Conservation (phyloP, 106 monocot genomes). For the Dioscorea dumetorum region DNA sequence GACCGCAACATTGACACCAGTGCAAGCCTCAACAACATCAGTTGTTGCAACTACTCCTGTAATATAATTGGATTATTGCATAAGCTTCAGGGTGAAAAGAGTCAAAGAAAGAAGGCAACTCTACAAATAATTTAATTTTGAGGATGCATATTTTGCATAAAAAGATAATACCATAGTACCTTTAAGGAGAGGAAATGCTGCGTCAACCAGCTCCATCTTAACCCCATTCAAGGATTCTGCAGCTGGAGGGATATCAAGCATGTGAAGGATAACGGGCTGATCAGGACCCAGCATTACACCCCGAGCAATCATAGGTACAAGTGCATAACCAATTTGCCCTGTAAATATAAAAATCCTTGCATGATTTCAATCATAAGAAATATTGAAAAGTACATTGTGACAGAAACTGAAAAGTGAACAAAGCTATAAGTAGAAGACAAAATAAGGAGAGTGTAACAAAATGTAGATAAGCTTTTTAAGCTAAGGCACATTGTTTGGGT, state of each 20-base stretch:
- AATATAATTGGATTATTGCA: background rate
- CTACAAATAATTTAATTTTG: too few species aligned
- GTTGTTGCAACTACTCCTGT: constrained; percentile 85
- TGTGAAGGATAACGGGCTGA: constrained; percentile 83
- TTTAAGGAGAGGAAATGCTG: constrained; percentile 90
- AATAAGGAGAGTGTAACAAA: background rate
- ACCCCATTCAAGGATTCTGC: constrained; percentile 83
- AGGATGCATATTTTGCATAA: too few species aligned
- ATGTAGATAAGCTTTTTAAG: background rate
- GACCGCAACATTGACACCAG: constrained; percentile 74
- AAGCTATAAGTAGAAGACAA: background rate
- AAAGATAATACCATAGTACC: constrained; percentile 14
- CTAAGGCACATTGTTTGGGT: background rate
- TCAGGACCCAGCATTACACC: constrained; percentile 80
- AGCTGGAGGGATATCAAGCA: constrained; percentile 86
- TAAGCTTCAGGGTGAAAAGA: too few species aligned
- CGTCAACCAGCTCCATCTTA: constrained; percentile 91
- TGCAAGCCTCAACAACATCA: constrained; percentile 77
- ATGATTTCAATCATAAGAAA: too few species aligned
- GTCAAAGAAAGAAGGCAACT: too few species aligned
- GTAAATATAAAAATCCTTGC: constrained; percentile 5
- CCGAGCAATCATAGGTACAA: constrained; percentile 88
- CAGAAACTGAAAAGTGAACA: too few species aligned
- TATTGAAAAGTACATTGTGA: too few species aligned
- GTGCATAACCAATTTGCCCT: constrained; percentile 98